Evolutionary conservation across 768 basidiomycete species (phyloP), one percentile per base, ranked within the genome.

Genomic region (Roridomyces roridus): DNA sequence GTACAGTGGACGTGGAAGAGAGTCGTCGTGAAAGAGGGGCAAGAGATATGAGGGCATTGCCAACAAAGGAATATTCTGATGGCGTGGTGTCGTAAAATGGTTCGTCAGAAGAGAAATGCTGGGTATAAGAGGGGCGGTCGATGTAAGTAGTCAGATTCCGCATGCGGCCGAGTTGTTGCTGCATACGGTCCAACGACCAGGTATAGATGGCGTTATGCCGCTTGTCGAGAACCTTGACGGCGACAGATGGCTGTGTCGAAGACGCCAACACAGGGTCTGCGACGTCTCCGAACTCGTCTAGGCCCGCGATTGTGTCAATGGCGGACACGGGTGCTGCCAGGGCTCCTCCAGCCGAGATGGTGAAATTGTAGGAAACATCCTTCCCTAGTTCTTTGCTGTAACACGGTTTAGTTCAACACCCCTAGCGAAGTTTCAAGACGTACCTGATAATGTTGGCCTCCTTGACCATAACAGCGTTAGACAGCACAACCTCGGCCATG

Each of bases 401-500:
- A 53, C 25, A 59, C 55, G 51, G 42, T 23, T 39, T 21, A 52
- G 29, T 41, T 40, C 28, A 23, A 20, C 42, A 46, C 28, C 12
- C 11, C 40, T 12, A 24, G 56, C 28, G n/a, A 34, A 15, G 12
- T 28, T 29, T 45, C 21, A 42, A 44, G 24, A 37, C 81, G 41
- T 60, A 89, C 90, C 92, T 94, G 65, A 97, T 90, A 42, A 98
- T 81, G 71, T 97, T 98, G 6, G 94, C 96, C 74, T 99, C 97
- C 72, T 97, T 96, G 36, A 98, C 78, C 51, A 88, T 70, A 2
- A 95, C 88, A 10, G 96, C 96, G 68, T 84, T 89, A 6, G 89
- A 87, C 47, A 98, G 76, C 21, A 95, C 86, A 25, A 83, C 78
- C 74, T 98, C 96, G 1, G 96, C 93, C 92, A 98, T 96, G 0